Base-by-base conservation (phyloP, 352 stramenopile species). In the Globisporangium heterothallicum region DNA sequence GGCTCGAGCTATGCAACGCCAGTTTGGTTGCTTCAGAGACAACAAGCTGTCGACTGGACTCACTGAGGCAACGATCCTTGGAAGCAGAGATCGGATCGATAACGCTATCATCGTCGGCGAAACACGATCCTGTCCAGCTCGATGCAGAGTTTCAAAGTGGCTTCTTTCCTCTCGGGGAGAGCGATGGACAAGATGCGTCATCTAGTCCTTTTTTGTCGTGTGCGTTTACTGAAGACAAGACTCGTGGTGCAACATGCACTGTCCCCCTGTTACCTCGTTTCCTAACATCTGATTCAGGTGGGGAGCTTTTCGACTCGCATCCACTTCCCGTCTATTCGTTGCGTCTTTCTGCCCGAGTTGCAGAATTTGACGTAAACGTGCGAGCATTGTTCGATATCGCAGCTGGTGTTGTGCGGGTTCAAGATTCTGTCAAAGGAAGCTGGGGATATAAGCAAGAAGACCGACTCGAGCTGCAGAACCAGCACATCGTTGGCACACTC, bases 1-100 rank as follows among this genome's bases (percentile, higher is more conserved):
- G 57, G 14, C 59, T 74, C 47, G 68, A 84, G 49, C 36, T 61
- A 26, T 70, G 58, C 34, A 41, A 45, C 8, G 29, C 48, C 40
- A 24, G 34, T 10, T 58, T 59, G 22, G 72, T 59, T 1, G 58
- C 50, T 7, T 60, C 41, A 35, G 34, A 74, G 36, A 51, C 49
- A 18, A 60, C 53, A 47, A 52, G 41, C 25, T 58, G 47, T 21
- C 50, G 46, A 2, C 42, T 66, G n/a, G 47, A 56, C 16, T 61
- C 68, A 48, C 51, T 66, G 8, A 53, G 74, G 16, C 26, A 50
- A 35, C 64, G 76, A 54, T 42, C 59, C 14, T 7, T 84, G 44
- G 42, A 47, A 2, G 38, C 38, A 38, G 46, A 42, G 9, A 38
- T 61, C 7, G 35, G 22, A 3, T 61, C 54, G 4, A 12, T 61